Conservation (phyloP, 2,329 filamentous ascomycete genomes). For the Penicillium frequentans region DNA sequence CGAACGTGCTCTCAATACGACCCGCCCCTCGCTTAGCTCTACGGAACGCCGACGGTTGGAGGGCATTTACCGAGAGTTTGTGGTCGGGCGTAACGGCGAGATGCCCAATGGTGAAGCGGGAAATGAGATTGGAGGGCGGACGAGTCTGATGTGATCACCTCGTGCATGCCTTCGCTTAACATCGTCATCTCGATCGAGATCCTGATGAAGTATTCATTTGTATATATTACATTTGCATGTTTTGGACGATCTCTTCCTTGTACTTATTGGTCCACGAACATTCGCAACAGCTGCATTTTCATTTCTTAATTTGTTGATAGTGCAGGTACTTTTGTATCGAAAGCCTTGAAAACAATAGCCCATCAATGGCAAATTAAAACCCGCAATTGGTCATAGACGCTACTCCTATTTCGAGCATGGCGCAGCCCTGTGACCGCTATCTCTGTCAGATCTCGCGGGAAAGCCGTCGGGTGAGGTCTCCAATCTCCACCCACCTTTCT, state of each 20-base stretch:
- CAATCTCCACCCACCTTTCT: not conserved
- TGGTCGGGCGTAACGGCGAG: slow-evolving; percentile 88
- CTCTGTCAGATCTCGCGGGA: not conserved
- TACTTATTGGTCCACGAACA: not conserved
- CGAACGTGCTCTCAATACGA: slow-evolving; percentile 71
- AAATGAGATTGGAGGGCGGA: slow-evolving; percentile 87
- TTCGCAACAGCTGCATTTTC: not conserved
- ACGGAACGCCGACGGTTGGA: slow-evolving; percentile 73
- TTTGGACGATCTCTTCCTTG: not conserved
- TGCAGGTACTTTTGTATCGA: not conserved
- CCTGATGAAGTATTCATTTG: slow-evolving; percentile 7
- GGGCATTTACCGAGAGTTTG: slow-evolving; percentile 88
- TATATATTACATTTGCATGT: slow-evolving; percentile 18
- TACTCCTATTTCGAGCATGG: not conserved
- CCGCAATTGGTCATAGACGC: not conserved
- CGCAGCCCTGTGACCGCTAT: not conserved
- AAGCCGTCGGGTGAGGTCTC: not conserved
- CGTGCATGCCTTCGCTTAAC: not conserved
- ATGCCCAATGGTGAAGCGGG: slow-evolving; percentile 91
- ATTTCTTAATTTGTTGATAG: not conserved
- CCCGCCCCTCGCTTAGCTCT: slow-evolving; percentile 77
- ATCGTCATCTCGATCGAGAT: not conserved
- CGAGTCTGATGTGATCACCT: slow-evolving; percentile 76
- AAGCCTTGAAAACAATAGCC: too few species aligned
- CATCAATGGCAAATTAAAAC: not conserved